Evolutionary conservation across 345 rosid genomes (phyloP).

Genomic region (Rhizophora apiculata): DNA sequence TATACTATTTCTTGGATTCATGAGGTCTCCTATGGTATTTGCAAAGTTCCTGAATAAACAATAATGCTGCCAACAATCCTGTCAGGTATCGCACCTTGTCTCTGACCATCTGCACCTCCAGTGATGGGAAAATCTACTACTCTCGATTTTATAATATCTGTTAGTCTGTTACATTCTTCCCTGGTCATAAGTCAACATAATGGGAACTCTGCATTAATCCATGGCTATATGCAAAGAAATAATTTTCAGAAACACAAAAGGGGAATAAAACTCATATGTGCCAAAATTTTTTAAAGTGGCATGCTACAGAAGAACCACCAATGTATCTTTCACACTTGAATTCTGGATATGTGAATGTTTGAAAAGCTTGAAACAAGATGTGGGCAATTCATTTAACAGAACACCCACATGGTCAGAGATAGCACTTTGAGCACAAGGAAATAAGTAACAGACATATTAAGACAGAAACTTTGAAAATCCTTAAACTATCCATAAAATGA

Average conservation of each 20-base stretch:
- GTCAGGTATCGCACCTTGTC: constrained; percentile 19
- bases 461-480: no score
- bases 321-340: background rate
- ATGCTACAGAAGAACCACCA: background rate
- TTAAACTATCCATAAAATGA: no score
- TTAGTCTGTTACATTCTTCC: constrained; percentile 75
- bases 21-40: constrained; percentile 8
- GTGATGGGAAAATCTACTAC: constrained; percentile 40
- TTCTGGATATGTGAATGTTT: background rate
- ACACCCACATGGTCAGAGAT: no score
- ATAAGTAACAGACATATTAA: no score
- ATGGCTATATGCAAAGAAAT: background rate
- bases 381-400: background rate
- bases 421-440: no score
- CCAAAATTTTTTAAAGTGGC: background rate
- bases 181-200: constrained; percentile 44
- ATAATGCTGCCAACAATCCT: constrained; percentile 37
- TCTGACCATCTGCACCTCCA: constrained; percentile 27
- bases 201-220: constrained; percentile 18
- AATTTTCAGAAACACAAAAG: background rate
- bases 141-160: constrained; percentile 65
- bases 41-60: constrained; percentile 24
- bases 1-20: background rate
- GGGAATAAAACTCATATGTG: background rate
- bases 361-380: background rate